Evolutionary conservation across 192 early-diverging fungal genomes (phyloP).

Genomic region (Funneliformis geosporum): DNA sequence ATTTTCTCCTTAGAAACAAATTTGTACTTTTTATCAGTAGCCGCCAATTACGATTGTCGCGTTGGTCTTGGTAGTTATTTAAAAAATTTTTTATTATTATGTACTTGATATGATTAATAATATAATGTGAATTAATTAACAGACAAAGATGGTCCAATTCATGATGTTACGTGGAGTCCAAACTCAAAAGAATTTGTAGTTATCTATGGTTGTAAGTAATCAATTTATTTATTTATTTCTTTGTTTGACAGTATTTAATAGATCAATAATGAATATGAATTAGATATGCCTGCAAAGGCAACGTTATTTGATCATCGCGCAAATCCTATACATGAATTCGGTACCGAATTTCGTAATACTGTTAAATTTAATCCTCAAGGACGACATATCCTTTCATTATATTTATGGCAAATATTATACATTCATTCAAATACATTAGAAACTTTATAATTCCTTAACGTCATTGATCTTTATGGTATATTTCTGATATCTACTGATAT

Average conservation of each 20-base stretch:
- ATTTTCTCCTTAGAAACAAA: conserved; percentile 71
- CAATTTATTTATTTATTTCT: background rate
- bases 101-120: background rate
- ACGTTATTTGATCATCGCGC: conserved; percentile 93
- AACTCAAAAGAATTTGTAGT: conserved; percentile 98
- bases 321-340: conserved; percentile 81
- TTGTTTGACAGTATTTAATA: background rate
- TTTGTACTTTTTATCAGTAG: conserved; percentile 86
- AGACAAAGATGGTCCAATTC: conserved; percentile 88
- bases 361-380: conserved; percentile 91
- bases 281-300: conserved; percentile 85
- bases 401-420: background rate
- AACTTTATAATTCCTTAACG: background rate
- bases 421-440: background rate
- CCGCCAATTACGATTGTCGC: conserved; percentile 91
- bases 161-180: conserved; percentile 95
- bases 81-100: background rate
- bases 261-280: background rate
- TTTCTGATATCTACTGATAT: conserved; percentile 52
- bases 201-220: conserved; percentile 74
- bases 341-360: conserved; percentile 83
- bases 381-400: conserved; percentile 51
- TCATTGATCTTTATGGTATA: conserved; percentile 4
- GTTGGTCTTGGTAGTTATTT: conserved; percentile 61
- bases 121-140: conserved; percentile 2